Percentiles rank a stretch among this genome's conserved stretches.
Conservation (phyloP, 805 yeast species). For the Saturnispora ahearnii region DNA sequence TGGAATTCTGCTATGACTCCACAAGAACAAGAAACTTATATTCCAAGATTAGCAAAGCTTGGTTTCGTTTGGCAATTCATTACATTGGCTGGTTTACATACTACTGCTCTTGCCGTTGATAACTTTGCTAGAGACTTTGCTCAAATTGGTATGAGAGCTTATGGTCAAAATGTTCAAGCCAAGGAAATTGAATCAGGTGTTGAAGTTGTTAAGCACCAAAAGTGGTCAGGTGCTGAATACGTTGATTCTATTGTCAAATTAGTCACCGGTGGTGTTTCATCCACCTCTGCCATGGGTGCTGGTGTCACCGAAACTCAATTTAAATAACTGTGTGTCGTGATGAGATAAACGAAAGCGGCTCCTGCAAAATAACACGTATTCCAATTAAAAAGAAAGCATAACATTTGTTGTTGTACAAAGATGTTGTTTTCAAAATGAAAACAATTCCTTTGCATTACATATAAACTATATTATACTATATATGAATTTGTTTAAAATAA, state of each 20-base stretch:
- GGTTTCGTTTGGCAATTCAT: conserved; percentile 98
- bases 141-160: conserved; percentile 88
- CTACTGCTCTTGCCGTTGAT: conserved; percentile 87
- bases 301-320: conserved; percentile 98
- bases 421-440: background rate
- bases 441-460: background rate
- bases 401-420: background rate
- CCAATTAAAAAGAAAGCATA: too few species aligned
- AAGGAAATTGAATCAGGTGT: conserved; percentile 83
- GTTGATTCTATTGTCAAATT: conserved; percentile 83
- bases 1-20: conserved; percentile 92
- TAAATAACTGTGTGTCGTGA: conserved; percentile 28
- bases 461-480: background rate
- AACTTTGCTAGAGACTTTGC: conserved; percentile 73
- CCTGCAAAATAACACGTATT: too few species aligned
- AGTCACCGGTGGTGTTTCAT: conserved; percentile 88
- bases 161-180: conserved; percentile 79
- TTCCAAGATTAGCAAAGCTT: conserved; percentile 71
- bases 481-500: background rate
- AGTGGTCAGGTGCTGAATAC: conserved; percentile 98
- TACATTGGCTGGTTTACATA: conserved; percentile 93
- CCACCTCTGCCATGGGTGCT: conserved; percentile 97
- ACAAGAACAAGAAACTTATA: conserved; percentile 84
- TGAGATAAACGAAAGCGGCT: too few species aligned
- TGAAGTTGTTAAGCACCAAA: conserved; percentile 95